Base-by-base conservation (phyloP, 2,329 filamentous ascomycete species). In the Cucurbitaria berberidis region DNA sequence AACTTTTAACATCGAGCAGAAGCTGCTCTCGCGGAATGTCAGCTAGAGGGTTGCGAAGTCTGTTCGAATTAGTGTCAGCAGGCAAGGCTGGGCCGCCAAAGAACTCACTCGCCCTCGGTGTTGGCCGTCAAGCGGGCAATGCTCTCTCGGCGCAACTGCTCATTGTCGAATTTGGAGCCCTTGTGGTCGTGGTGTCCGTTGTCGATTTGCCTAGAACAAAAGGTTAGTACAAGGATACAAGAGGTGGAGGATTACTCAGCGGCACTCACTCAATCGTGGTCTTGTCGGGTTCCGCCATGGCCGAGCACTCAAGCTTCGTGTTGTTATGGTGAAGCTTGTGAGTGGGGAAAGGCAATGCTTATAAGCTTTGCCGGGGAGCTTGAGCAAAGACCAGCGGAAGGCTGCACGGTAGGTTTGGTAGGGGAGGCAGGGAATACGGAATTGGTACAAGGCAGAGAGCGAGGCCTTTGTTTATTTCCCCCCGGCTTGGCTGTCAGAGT, bases 1-100 rank as follows among this genome's bases (percentile, higher is more conserved):
- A 90, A 13, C 76, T 75, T 47, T 86, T 80, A 35, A 88, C 86
- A 47, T 86, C 77, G 38, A 70, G 69, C 44, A 88, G 72, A 7
- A 89, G 80, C 62, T 77, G 70, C 22, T 73, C 77, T 58, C 74
- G 80, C 6, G 84, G 74, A 38, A 88, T 77, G 35, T 82, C 84
- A 24, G 81, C 77, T 3, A 89, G 76, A 26, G 83, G 83, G 60
- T 86, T 86, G 45, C 77, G 75, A 64, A 85, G 81, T 60, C 82
- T 84, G 54, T 3, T 13, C 18, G 19, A 9, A 40, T 67, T n/a
- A 62, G 55, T 26, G 22, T 22, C 2, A 34, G 39, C 8, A 11
- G 29, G n/a, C 18, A 22, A 16, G 11, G 24, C 39, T 29, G 15
- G 26, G 4, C 24, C 15, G 19, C 11, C 13, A 15, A n/a, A 16